phyloP scores from a whole-genome alignment of 129 eudicot genomes.

The Artemisia argyi region DNA sequence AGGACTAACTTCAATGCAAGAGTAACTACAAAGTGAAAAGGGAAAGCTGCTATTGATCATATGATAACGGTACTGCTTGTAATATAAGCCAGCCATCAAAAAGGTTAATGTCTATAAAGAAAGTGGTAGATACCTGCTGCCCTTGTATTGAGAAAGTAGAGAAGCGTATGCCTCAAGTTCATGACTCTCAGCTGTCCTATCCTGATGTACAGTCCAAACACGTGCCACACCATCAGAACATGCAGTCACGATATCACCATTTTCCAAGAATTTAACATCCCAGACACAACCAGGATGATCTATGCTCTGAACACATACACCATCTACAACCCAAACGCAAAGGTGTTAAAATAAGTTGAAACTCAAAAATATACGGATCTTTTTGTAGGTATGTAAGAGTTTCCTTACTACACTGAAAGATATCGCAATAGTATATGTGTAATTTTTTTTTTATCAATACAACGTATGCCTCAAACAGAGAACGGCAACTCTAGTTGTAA shows the following conservation, averaged over 20 bases:
- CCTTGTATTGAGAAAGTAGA: slow-evolving; percentile 64
- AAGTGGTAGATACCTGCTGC: slow-evolving; percentile 63
- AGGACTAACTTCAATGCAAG: neutral
- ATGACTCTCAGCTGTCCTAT: slow-evolving; percentile 56
- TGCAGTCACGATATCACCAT: slow-evolving; percentile 97
- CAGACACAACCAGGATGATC: slow-evolving; percentile 99
- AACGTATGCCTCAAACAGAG: neutral
- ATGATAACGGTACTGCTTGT: neutral
- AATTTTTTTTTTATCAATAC: neutral
- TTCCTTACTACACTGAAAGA: slow-evolving; percentile 14
- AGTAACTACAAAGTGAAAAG: slow-evolving; percentile 3
- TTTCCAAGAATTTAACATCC: slow-evolving; percentile 94
- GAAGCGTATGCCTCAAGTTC: slow-evolving; percentile 68
- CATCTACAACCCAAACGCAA: slow-evolving; percentile 65
- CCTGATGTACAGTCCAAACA: slow-evolving; percentile 72
- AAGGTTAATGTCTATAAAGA: slow-evolving; percentile 9
- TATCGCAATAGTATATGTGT: slow-evolving; percentile 12
- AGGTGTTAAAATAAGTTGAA: slow-evolving; percentile 4
- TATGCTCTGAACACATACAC: slow-evolving; percentile 90
- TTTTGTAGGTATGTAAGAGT: slow-evolving; percentile 12
- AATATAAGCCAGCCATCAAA: slow-evolving; percentile 15
- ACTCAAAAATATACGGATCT: neutral
- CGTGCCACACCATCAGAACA: slow-evolving; percentile 98
- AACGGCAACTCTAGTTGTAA: neutral
- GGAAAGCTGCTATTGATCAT: neutral